Conservation (phyloP, 495 filamentous ascomycete genomes). For the Neurospora intermedia region DNA sequence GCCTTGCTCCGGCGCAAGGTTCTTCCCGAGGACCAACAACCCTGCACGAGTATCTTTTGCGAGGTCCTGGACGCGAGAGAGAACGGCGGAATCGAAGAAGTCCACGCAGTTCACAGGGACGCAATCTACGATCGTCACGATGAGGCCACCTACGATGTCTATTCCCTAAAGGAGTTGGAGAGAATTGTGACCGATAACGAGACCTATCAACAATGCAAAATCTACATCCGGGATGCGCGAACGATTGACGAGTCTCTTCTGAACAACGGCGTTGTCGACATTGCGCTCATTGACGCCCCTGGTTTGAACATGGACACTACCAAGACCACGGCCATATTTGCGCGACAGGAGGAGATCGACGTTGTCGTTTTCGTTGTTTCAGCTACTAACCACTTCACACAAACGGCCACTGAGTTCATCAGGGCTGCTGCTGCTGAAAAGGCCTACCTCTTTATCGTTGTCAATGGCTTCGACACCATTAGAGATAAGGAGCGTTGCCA, state of each 20-base stretch:
- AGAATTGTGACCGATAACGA: constrained; percentile 80
- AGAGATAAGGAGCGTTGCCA: constrained; percentile 72
- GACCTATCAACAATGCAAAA: constrained; percentile 86
- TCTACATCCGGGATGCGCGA: constrained; percentile 88
- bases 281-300: constrained; percentile 92
- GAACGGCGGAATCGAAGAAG: constrained; percentile 84
- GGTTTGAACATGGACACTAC: constrained; percentile 91
- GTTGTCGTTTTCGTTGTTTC: constrained; percentile 98
- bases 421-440: constrained; percentile 92
- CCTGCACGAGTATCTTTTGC: constrained; percentile 98
- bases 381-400: constrained; percentile 93
- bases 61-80: constrained; percentile 89
- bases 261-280: constrained; percentile 96
- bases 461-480: constrained; percentile 94
- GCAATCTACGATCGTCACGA: constrained; percentile 74
- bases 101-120: constrained; percentile 85
- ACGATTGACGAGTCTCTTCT: constrained; percentile 87
- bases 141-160: constrained; percentile 88
- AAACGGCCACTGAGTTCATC: constrained; percentile 94
- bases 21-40: constrained; percentile 92
- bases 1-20: constrained; percentile 85
- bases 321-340: constrained; percentile 94
- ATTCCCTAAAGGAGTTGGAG: constrained; percentile 63
- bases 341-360: constrained; percentile 95
- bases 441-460: constrained; percentile 97